These are phyloP conservation scores for Trichosporon faecale DNA, from an alignment of 1,284 basidiomycete genomes.

Conservation along the genomic window DNA sequence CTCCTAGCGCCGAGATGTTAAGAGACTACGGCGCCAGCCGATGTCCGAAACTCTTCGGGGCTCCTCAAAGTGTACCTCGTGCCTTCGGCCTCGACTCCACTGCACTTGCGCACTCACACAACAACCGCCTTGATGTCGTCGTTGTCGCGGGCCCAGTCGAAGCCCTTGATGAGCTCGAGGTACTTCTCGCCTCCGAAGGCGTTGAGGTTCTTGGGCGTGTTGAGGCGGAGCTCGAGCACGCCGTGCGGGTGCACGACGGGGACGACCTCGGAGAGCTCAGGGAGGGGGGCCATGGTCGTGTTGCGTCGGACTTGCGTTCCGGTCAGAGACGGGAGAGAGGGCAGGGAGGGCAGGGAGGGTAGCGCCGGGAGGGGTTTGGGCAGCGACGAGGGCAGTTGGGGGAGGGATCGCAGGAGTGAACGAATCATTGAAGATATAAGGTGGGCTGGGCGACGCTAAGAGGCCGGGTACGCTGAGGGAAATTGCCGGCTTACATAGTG, in stretches of 20 bases:
- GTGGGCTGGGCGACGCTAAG: background rate
- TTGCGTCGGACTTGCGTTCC: background rate
- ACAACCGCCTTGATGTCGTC: slow-evolving; percentile 23
- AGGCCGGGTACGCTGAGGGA: background rate
- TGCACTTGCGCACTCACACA: slow-evolving; percentile 12
- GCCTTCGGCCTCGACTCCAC: too few species aligned
- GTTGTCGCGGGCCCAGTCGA: slow-evolving; percentile 21
- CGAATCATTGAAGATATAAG: background rate
- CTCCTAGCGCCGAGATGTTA: background rate
- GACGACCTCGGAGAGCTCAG: slow-evolving; percentile 23
- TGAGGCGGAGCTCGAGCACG: slow-evolving; percentile 27
- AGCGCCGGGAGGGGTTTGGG: background rate
- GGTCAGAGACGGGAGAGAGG: background rate
- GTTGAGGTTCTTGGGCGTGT: slow-evolving; percentile 28
- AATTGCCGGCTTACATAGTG: background rate
- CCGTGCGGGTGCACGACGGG: slow-evolving; percentile 19
- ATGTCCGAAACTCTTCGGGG: background rate
- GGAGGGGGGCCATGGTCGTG: slow-evolving; percentile 13
- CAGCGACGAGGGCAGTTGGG: background rate
- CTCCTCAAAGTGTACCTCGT: too few species aligned
- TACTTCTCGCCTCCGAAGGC: slow-evolving; percentile 17
- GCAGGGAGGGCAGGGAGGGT: background rate
- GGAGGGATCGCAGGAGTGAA: background rate
- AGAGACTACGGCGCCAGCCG: background rate
- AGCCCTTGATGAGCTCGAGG: slow-evolving; percentile 25